A percentile compares a stretch with the other conserved stretches of the same genome.
These are phyloP conservation scores for Ogataea trehaloabstinens DNA, from an alignment of 805 yeast genomes.

Conservation along the genomic window DNA sequence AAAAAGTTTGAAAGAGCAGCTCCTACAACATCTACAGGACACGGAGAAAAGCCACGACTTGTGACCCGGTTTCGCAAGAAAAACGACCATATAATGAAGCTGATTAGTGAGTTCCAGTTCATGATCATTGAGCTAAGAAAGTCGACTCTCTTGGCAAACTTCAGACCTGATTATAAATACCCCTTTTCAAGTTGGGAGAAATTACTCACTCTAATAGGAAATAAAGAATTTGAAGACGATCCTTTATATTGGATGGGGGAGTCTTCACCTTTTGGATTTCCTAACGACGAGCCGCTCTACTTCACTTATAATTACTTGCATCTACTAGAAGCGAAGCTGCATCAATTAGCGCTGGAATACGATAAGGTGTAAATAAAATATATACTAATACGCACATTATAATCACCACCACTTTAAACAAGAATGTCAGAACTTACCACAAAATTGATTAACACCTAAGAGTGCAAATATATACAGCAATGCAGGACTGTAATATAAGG, in stretches of 20 bases:
- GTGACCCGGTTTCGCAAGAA: slow-evolving; percentile 24
- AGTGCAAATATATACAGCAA: slow-evolving; percentile 1
- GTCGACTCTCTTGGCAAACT: slow-evolving; percentile 34
- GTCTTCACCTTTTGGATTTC: slow-evolving; percentile 65
- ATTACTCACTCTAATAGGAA: slow-evolving; percentile 33
- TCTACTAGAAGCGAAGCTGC: slow-evolving; percentile 23
- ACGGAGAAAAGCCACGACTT: background rate
- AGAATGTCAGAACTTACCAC: background rate
- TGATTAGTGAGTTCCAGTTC: slow-evolving; percentile 23
- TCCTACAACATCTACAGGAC: background rate
- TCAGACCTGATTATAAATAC: slow-evolving; percentile 42
- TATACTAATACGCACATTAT: no score
- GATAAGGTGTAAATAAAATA: slow-evolving; percentile 9
- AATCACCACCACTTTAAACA: background rate
- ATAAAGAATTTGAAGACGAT: slow-evolving; percentile 18
- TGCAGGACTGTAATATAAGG: background rate
- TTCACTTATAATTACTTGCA: slow-evolving; percentile 35
- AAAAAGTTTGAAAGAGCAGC: slow-evolving; percentile 8
- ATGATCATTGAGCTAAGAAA: slow-evolving; percentile 32
- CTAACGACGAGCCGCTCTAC: slow-evolving; percentile 66
- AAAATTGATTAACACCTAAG: background rate
- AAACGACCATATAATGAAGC: slow-evolving; percentile 22
- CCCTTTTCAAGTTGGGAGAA: slow-evolving; percentile 52
- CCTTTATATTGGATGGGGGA: slow-evolving; percentile 62
- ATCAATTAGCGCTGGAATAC: slow-evolving; percentile 25